These are phyloP conservation scores for Xylaria venustula DNA, from an alignment of 495 filamentous ascomycete species.

Conservation along the genomic window DNA sequence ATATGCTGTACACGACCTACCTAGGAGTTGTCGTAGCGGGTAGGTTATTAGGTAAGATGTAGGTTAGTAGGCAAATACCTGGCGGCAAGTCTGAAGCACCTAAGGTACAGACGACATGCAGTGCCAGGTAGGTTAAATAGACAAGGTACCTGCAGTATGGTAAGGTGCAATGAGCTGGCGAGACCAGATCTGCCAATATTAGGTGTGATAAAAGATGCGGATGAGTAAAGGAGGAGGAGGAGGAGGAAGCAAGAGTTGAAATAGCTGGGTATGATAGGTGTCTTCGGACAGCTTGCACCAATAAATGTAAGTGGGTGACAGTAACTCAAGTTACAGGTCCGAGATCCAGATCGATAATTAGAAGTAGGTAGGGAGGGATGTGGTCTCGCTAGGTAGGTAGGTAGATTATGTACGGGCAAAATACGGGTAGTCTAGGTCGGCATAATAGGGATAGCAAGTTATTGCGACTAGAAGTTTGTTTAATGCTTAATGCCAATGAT, in stretches of 20 bases:
- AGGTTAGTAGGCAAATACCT: not conserved
- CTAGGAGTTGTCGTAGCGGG: not conserved
- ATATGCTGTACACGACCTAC: too few relatives aligned
- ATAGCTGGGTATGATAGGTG: not conserved
- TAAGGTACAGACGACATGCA: not conserved
- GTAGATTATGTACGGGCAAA: not conserved
- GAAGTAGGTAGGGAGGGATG: not conserved
- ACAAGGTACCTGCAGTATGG: not conserved
- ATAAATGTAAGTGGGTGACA: not conserved
- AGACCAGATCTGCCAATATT: not conserved
- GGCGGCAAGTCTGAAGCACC: too few relatives aligned
- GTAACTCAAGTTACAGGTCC: not conserved
- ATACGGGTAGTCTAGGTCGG: too few relatives aligned
- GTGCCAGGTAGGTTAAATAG: too few relatives aligned
- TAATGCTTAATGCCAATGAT: too few relatives aligned
- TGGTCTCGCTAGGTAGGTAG: not conserved
- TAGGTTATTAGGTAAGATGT: not conserved
- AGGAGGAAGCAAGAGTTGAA: not conserved
- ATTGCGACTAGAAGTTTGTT: not conserved
- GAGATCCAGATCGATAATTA: not conserved
- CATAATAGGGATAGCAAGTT: too few relatives aligned
- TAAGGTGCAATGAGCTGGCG: not conserved
- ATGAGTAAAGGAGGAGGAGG: not conserved
- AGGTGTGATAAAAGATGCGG: not conserved
- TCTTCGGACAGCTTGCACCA: not conserved